Evolutionary conservation across 495 filamentous ascomycete species (phyloP), one percentile per base, ranked within the genome.

Genomic region (Hypoxylon lienhwacheense): DNA sequence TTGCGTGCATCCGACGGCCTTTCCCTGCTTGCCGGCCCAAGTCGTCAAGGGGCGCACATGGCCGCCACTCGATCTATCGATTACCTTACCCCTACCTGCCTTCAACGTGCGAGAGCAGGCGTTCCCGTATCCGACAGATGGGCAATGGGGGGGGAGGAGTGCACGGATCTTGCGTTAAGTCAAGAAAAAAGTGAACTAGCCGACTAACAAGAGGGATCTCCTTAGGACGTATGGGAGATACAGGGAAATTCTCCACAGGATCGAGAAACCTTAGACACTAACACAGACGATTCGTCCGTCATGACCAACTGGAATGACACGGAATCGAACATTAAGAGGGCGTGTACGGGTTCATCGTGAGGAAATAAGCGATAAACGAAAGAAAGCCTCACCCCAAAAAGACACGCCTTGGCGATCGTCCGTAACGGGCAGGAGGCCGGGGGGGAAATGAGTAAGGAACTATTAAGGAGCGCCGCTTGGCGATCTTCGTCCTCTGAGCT

Each of bases 1-100:
- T 70, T 22, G 65, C 67, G 49, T 74, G 70, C 15, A 69, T 74
- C 36, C n/a, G 55, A 36, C 25, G 53, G 37, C 29, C 14, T 37
- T 32, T n/a, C 28, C 16, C 4, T 12, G 32, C 14, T 3, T 12
- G 14, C 14, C 10, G 21, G 16, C 26, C 41, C n/a, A n/a, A n/a
- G n/a, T n/a, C n/a, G n/a, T n/a, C n/a, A n/a, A 26, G 19, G 20
- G 20, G 5, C 24, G 10, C 36, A 40, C 36, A 40, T 40, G 36
- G 36, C 36, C 21, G 21, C 36, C 36, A 25, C 36, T 40, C 24
- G 6, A 11, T 40, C n/a, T 15, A 5, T n/a, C 16, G 36, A 0
- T 11, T 15, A n/a, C n/a, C n/a, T n/a, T n/a, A n/a, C n/a, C n/a
- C n/a, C n/a, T n/a, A n/a, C n/a, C n/a, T n/a, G n/a, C n/a, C n/a